These are phyloP conservation scores for Tulasnella sp. DNA, from an alignment of 768 basidiomycete genomes.

Conservation along the genomic window DNA sequence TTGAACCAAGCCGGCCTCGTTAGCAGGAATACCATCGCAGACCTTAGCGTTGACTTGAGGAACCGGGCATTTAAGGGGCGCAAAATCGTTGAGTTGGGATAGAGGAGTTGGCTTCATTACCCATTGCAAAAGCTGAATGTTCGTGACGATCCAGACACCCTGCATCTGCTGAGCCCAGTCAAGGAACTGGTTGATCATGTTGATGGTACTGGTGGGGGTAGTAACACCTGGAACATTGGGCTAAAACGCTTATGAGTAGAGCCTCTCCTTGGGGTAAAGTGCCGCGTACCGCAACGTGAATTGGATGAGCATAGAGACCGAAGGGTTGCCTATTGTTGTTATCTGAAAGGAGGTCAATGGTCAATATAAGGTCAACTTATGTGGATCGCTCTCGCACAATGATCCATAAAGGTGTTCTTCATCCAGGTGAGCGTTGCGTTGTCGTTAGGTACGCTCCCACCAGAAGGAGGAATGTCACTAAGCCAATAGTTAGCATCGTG, in stretches of 20 bases:
- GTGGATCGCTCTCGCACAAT: constrained; percentile 30
- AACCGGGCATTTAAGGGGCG: constrained; percentile 48
- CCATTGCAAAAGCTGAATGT: constrained; percentile 61
- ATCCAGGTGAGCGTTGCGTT: constrained; percentile 55
- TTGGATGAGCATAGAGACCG: constrained; percentile 71
- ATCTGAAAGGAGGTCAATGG: constrained; percentile 25
- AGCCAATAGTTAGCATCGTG: constrained; percentile 35
- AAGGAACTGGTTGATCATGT: constrained; percentile 67
- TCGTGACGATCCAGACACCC: constrained; percentile 66
- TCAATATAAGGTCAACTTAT: neutral
- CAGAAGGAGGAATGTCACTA: constrained; percentile 4
- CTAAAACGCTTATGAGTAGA: constrained; percentile 22
- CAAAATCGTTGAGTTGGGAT: constrained; percentile 42
- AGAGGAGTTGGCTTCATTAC: constrained; percentile 54
- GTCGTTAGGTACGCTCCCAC: constrained; percentile 37
- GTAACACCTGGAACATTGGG: constrained; percentile 48
- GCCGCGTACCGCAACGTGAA: constrained; percentile 43
- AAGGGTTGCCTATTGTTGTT: constrained; percentile 64
- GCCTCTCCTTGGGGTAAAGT: neutral
- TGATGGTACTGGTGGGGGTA: constrained; percentile 40
- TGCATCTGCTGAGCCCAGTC: constrained; percentile 68
- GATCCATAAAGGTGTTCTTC: constrained; percentile 58
- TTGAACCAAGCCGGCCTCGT: constrained; percentile 47
- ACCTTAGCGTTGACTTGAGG: constrained; percentile 49
- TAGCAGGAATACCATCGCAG: constrained; percentile 64